phyloP scores from a whole-genome alignment of 202 grass and related monocot genomes.

The Panicum virgatum region DNA sequence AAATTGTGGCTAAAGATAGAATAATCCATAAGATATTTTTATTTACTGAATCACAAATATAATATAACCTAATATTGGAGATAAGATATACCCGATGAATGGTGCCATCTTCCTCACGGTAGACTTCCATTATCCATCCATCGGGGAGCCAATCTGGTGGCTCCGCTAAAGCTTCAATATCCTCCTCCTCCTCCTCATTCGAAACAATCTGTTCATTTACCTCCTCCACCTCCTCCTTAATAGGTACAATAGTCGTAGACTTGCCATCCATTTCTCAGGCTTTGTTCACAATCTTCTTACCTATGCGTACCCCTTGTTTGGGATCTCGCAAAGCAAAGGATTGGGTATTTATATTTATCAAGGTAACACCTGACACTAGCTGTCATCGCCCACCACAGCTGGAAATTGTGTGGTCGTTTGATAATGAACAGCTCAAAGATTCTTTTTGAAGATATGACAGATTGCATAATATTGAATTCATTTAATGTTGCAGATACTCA shows the following conservation, averaged over 20 bases:
- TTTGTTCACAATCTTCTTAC: background rate
- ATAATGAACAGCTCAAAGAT: background rate
- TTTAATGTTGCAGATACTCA: background rate
- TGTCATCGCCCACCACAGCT: background rate
- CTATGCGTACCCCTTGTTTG: background rate
- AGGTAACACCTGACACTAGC: background rate
- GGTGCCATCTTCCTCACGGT: background rate
- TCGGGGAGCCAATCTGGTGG: slow-evolving; percentile 46
- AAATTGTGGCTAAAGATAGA: background rate
- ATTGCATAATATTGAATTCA: background rate
- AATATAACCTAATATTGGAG: background rate
- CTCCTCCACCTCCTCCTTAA: background rate
- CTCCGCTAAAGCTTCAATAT: background rate
- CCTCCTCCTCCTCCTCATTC: background rate
- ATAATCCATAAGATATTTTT: background rate
- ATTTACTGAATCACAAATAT: background rate
- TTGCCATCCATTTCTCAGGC: background rate
- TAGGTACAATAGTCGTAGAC: background rate
- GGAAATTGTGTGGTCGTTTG: background rate
- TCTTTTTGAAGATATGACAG: background rate
- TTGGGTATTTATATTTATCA: background rate
- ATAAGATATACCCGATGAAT: slow-evolving; percentile 26
- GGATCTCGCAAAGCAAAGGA: background rate
- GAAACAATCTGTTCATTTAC: background rate
- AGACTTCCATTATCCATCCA: slow-evolving; percentile 55